These are phyloP conservation scores for Scenedesmus sp. DNA, from an alignment of 163 green algal genomes.

Conservation along the genomic window DNA sequence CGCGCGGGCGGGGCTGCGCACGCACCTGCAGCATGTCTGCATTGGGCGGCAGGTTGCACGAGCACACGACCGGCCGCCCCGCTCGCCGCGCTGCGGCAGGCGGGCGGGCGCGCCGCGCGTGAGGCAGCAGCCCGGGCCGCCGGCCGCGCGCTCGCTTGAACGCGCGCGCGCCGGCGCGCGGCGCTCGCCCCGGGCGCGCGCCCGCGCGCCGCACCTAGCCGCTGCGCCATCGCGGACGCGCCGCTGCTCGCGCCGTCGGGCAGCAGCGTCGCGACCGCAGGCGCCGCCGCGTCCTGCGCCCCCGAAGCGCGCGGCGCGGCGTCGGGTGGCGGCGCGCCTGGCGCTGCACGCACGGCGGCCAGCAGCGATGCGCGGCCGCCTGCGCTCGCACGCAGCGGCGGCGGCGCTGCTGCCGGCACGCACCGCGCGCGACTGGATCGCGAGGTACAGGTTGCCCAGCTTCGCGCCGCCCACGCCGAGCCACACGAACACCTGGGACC, in stretches of 20 bases:
- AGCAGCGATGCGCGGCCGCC: not conserved
- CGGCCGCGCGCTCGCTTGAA: not conserved
- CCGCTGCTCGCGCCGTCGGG: conserved; percentile 37
- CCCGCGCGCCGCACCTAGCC: too few relatives aligned
- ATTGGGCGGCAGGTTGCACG: conserved; percentile 52
- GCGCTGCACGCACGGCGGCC: too few relatives aligned
- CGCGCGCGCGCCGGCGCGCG: too few relatives aligned
- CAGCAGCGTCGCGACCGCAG: conserved; percentile 49
- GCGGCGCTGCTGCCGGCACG: not conserved
- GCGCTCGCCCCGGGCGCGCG: too few relatives aligned
- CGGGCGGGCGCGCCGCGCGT: not conserved
- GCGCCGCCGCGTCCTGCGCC: conserved; percentile 21
- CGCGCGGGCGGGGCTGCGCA: not conserved
- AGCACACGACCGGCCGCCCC: conserved; percentile 52
- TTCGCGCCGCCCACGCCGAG: conserved; percentile 49
- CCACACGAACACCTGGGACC: conserved; percentile 60
- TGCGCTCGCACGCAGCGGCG: not conserved
- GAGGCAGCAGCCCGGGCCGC: not conserved
- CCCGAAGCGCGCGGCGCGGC: not conserved
- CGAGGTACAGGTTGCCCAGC: conserved; percentile 53
- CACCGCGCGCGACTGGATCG: conserved; percentile 47
- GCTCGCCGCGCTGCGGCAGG: conserved; percentile 3
- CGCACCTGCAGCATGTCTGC: conserved; percentile 52
- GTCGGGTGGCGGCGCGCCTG: too few relatives aligned
- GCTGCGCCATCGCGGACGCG: conserved; percentile 41